Conservation (phyloP, 129 eudicot genomes). For the Arctium lappa region DNA sequence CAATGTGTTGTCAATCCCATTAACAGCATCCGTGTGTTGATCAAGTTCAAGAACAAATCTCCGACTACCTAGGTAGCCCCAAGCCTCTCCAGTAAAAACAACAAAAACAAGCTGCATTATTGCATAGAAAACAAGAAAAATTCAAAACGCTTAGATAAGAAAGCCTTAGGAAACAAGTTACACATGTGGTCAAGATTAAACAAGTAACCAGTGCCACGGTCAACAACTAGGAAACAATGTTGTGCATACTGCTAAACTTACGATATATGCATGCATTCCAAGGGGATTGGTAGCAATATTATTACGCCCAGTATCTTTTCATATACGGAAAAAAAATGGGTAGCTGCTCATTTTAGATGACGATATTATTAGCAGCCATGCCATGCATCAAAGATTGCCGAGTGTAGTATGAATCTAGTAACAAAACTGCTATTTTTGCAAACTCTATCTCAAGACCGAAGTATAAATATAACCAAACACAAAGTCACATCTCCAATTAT, state of each 20-base stretch:
- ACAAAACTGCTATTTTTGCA: background rate
- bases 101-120: constrained; percentile 72
- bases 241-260: background rate
- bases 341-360: background rate
- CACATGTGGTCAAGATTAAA: background rate
- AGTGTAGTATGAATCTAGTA: background rate
- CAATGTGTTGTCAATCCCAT: constrained; percentile 60
- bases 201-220: background rate
- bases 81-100: constrained; percentile 91
- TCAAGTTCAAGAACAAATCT: constrained; percentile 91
- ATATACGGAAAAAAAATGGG: background rate
- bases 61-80: constrained; percentile 99
- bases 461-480: background rate
- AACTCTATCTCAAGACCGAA: background rate
- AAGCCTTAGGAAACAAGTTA: background rate
- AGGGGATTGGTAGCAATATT: background rate
- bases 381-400: background rate
- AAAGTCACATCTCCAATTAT: background rate
- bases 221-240: background rate
- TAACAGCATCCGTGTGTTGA: constrained; percentile 58
- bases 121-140: background rate
- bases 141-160: background rate
- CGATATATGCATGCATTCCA: background rate
- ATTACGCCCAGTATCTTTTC: background rate
- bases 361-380: background rate